Evolutionary conservation across 116 monocot genomes (phyloP).

Genomic region (Phalaenopsis hybrid): DNA sequence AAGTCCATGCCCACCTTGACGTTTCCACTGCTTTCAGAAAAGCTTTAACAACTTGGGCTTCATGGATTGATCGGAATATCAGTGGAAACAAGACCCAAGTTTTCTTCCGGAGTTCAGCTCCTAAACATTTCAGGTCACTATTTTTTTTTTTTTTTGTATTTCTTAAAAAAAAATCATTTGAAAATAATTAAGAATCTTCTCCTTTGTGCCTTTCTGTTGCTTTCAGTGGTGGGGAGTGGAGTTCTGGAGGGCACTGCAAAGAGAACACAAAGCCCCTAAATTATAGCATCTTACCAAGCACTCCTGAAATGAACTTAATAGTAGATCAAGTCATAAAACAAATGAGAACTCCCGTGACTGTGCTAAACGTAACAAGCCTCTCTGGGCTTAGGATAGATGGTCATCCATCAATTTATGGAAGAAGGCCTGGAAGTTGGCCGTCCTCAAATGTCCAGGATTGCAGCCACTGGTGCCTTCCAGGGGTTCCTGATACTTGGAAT

Average conservation of each 20-base stretch:
- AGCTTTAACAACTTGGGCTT: slow-evolving; percentile 83
- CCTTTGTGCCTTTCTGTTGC: not conserved
- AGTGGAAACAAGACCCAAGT: slow-evolving; percentile 54
- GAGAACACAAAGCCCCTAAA: slow-evolving; percentile 58
- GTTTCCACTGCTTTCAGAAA: slow-evolving; percentile 57
- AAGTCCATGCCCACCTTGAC: slow-evolving; percentile 61
- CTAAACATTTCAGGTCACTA: slow-evolving; percentile 77
- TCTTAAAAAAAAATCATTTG: not conserved
- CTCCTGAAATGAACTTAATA: slow-evolving; percentile 46
- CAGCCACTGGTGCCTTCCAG: slow-evolving; percentile 98
- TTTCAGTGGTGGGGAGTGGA: slow-evolving; percentile 84
- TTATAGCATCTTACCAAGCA: slow-evolving; percentile 15
- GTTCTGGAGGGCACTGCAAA: slow-evolving; percentile 88
- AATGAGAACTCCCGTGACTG: slow-evolving; percentile 69
- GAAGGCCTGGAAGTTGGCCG: slow-evolving; percentile 10
- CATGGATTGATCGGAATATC: slow-evolving; percentile 69
- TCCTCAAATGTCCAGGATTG: slow-evolving; percentile 49
- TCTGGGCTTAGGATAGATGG: slow-evolving; percentile 81
- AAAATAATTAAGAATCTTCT: not conserved
- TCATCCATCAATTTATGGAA: slow-evolving; percentile 78
- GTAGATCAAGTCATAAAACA: slow-evolving; percentile 51
- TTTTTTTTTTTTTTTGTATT: not conserved
- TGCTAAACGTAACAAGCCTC: slow-evolving; percentile 63
- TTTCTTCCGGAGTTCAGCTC: slow-evolving; percentile 85
- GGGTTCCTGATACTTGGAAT: slow-evolving; percentile 79